Percentiles rank a stretch among this genome's conserved stretches.
phyloP scores from a whole-genome alignment of 495 filamentous ascomycete species.

The Trypethelium eluteriae region DNA sequence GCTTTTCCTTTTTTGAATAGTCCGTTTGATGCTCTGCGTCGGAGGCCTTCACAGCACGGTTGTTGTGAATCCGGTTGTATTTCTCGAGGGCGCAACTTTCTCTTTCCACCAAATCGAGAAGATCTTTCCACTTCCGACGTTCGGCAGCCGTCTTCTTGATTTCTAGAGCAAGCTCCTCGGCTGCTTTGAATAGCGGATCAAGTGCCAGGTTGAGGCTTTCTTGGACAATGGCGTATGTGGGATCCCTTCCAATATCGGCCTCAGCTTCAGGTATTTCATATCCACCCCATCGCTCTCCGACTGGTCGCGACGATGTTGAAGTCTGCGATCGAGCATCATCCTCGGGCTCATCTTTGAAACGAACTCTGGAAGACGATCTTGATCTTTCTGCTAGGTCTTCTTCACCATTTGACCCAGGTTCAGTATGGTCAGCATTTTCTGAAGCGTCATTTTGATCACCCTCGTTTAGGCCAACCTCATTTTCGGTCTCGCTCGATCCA shows the following conservation, averaged over 20 bases:
- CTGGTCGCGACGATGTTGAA: conserved; percentile 68
- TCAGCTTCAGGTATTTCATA: conserved; percentile 77
- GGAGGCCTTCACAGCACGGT: conserved; percentile 20
- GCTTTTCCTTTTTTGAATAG: too few relatives aligned
- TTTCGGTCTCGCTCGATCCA: conserved; percentile 49
- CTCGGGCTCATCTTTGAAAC: conserved; percentile 71
- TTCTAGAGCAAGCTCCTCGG: conserved; percentile 69
- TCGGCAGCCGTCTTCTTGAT: conserved; percentile 54
- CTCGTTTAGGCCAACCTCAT: conserved; percentile 38
- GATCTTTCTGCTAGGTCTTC: conserved; percentile 48
- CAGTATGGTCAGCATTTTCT: conserved; percentile 21
- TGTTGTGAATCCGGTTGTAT: conserved; percentile 1
- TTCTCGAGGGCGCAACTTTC: conserved; percentile 14
- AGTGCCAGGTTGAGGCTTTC: conserved; percentile 88
- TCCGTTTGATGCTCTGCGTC: background rate
- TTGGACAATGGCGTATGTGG: conserved; percentile 82
- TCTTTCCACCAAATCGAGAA: conserved; percentile 21
- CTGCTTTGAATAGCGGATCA: conserved; percentile 70
- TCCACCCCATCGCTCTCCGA: conserved; percentile 69
- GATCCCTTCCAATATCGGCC: conserved; percentile 73
- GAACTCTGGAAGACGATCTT: conserved; percentile 74
- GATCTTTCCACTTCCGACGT: conserved; percentile 48
- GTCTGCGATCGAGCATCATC: conserved; percentile 68
- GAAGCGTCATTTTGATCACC: conserved; percentile 48
- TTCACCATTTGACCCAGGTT: conserved; percentile 20